Evolutionary conservation across 495 filamentous ascomycete genomes (phyloP).

Genomic region (Elaphomyces granulatus): DNA sequence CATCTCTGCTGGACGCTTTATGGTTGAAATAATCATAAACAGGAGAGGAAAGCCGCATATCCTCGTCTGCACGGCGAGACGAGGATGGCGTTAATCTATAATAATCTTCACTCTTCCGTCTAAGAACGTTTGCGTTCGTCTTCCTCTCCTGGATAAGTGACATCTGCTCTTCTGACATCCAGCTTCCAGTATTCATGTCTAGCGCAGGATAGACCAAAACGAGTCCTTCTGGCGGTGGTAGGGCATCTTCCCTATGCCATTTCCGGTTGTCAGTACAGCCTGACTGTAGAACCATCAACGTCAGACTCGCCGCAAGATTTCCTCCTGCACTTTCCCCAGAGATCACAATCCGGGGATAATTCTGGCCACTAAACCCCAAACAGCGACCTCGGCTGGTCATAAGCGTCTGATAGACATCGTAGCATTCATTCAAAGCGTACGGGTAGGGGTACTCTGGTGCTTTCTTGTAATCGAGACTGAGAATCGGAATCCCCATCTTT

Average conservation of each 20-base stretch:
- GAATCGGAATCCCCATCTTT: conserved; percentile 64
- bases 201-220: conserved; percentile 79
- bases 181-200: conserved; percentile 95
- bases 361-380: conserved; percentile 63
- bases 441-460: conserved; percentile 93
- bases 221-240: conserved; percentile 69
- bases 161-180: conserved; percentile 99
- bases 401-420: conserved; percentile 79
- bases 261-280: conserved; percentile 39
- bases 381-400: conserved; percentile 63
- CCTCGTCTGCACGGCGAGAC: conserved; percentile 49
- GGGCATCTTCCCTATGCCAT: conserved; percentile 40
- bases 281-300: conserved; percentile 77
- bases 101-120: conserved; percentile 62
- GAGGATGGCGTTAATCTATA: conserved; percentile 47
- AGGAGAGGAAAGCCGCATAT: conserved; percentile 30
- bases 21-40: conserved; percentile 30
- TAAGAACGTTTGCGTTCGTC: conserved; percentile 60
- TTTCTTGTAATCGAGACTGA: conserved; percentile 89
- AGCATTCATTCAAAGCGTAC: conserved; percentile 90
- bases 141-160: conserved; percentile 75
- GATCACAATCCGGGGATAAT: conserved; percentile 58
- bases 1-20: conserved; percentile 14
- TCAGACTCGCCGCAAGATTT: conserved; percentile 69
- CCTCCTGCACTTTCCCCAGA: conserved; percentile 90